Base-by-base conservation (phyloP, 805 yeast genomes). In the Candida boleticola region DNA sequence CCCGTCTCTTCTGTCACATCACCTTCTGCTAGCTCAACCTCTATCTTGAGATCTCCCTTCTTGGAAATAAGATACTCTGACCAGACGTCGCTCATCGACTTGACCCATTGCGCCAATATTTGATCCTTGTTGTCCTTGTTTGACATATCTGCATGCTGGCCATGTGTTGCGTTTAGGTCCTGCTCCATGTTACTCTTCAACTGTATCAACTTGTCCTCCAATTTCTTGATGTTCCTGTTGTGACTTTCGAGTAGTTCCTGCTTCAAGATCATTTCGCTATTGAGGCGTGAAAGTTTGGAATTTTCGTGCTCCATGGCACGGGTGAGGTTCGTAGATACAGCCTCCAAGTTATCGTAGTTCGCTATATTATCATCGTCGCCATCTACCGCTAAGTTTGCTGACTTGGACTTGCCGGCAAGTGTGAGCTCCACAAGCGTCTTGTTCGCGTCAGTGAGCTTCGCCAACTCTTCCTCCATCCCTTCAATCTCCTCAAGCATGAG, bases 91-190 rank as follows among this genome's bases (percentile, higher is more conserved):
- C 48, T 54, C 53, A 56, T 53, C 23, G 54, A 55, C 31, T 52
- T 46, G 37, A 55, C 52, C 61, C 60, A 55, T 40, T 54, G 50
- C 17, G 55, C 60, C 36, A 39, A 48, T 17, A 44, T 26, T 20
- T 55, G 58, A 30, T 42, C 25, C 9, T 31, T 4, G 36, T 19
- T 37, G n/a, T 32, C 42, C 20, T 37, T 40, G 29, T 5, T 36
- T n/a, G 30, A n/a, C 17, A 3, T 19, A 11, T 23, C 27, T 23
- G 27, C 27, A 11, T 11, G 10, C 10, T 7, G 10, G 27, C 27
- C 27, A 23, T 7, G 10, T 7, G 10, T 11, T 11, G 27, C 27
- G 27, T 11, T 11, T 7, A 11, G 7, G 13, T 17, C 35, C 16
- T 39, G 39, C 13, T 50, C 42, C 5, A 61, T 41, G 37, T 54